A percentile compares a stretch with the other conserved stretches of the same genome.
Conservation (phyloP, 768 basidiomycete species). For the Boletellus sp. region DNA sequence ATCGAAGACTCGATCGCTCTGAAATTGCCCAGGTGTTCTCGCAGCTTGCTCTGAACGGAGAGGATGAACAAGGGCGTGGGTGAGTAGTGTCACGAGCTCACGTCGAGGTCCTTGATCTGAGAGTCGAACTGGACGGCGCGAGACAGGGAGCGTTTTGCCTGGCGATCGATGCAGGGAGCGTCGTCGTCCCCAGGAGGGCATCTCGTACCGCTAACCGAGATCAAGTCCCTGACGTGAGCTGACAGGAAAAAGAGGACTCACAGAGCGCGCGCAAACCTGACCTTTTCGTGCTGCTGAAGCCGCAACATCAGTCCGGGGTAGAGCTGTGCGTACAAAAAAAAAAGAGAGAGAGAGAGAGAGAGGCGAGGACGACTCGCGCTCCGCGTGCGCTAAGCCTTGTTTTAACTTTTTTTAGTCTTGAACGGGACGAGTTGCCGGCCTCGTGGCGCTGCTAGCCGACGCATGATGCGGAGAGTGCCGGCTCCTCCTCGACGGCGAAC, state of each 20-base stretch:
- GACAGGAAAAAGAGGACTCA: conserved; percentile 8
- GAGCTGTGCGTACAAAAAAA: not conserved
- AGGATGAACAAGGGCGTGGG: not conserved
- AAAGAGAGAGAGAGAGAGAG: conserved; percentile 2
- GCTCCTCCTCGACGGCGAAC: too few species aligned
- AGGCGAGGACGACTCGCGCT: too few species aligned
- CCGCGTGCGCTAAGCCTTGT: too few species aligned
- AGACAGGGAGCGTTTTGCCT: conserved; percentile 44
- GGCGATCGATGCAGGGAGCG: conserved; percentile 36
- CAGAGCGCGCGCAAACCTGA: conserved; percentile 1
- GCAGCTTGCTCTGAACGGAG: conserved; percentile 50
- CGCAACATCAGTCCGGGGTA: not conserved
- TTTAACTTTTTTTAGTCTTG: too few species aligned
- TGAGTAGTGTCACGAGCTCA: conserved; percentile 13
- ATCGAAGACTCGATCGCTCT: conserved; percentile 67
- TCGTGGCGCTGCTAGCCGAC: too few species aligned
- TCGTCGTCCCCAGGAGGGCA: conserved; percentile 10
- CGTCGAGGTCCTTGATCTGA: conserved; percentile 63
- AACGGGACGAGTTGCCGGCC: conserved; percentile 21
- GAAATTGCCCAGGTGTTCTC: conserved; percentile 71
- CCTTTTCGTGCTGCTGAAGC: conserved; percentile 1
- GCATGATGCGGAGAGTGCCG: too few species aligned
- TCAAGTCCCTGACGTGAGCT: conserved; percentile 13
- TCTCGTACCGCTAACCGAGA: not conserved
- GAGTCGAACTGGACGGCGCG: conserved; percentile 49